Evolutionary conservation across 2,329 filamentous ascomycete genomes (phyloP).

Genomic region (Bipolaris zeicola): DNA sequence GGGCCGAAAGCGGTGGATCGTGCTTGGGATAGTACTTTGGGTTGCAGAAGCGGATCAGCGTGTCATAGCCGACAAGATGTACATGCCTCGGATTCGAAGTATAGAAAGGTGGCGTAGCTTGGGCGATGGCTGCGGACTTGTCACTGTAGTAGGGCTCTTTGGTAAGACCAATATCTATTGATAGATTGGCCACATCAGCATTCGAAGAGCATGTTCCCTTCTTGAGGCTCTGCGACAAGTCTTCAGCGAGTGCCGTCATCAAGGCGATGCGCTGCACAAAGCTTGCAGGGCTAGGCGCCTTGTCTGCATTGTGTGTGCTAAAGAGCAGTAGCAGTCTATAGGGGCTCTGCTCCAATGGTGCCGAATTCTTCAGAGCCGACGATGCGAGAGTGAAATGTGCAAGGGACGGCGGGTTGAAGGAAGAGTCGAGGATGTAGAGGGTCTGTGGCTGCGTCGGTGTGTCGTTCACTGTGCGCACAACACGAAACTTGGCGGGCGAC

Average conservation of each 20-base stretch:
- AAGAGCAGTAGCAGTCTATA: constrained; percentile 63
- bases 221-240: constrained; percentile 48
- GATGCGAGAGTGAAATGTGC: constrained; percentile 63
- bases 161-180: constrained; percentile 71
- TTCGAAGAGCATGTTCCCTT: constrained; percentile 4
- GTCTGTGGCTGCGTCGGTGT: constrained; percentile 45
- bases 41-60: constrained; percentile 72
- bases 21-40: constrained; percentile 69
- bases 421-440: constrained; percentile 68
- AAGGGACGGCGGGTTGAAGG: constrained; percentile 68
- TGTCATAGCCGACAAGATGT: constrained; percentile 78
- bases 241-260: constrained; percentile 71
- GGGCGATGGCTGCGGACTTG: constrained; percentile 67
- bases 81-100: constrained; percentile 58
- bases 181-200: constrained; percentile 25
- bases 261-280: constrained; percentile 72
- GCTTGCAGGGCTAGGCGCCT: constrained; percentile 67
- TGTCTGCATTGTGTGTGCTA: constrained; percentile 69
- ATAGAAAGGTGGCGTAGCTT: constrained; percentile 43
- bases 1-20: constrained; percentile 56
- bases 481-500: constrained; percentile 42
- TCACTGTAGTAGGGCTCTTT: constrained; percentile 75
- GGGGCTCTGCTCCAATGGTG: constrained; percentile 42
- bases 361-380: constrained; percentile 55
- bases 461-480: constrained; percentile 45